Conservation (phyloP, 129 eudicot genomes). For the Tanacetum coccineum region DNA sequence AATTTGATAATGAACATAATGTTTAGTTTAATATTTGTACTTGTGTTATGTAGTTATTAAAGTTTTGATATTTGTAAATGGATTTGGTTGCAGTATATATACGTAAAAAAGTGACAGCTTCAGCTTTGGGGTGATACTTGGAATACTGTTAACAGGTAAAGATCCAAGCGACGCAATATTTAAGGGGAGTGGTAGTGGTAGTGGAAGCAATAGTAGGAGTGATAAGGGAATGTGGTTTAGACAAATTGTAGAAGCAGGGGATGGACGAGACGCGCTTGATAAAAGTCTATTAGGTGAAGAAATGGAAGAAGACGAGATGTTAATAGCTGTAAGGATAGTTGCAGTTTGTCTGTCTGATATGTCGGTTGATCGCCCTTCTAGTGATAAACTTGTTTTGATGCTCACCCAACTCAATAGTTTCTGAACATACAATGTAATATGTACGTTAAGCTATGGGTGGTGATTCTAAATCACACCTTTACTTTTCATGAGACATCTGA, state of each 20-base stretch:
- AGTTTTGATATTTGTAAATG: no score
- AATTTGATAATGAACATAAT: not conserved
- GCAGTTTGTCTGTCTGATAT: constrained; percentile 75
- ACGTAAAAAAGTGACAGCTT: constrained; percentile 78
- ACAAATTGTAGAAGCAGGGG: constrained; percentile 70
- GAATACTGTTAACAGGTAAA: constrained; percentile 68
- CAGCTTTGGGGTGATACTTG: constrained; percentile 86
- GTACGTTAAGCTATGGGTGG: no score
- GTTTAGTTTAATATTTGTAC: no score
- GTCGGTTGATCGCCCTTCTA: constrained; percentile 93
- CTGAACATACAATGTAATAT: constrained; percentile 13
- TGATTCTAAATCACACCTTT: no score
- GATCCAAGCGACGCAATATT: constrained; percentile 68
- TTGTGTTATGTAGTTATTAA: no score
- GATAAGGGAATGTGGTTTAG: constrained; percentile 78
- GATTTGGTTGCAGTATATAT: constrained; percentile 36
- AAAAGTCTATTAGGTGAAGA: constrained; percentile 71
- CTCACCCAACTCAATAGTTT: constrained; percentile 90
- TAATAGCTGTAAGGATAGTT: constrained; percentile 83
- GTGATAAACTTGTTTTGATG: constrained; percentile 86
- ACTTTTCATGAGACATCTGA: no score
- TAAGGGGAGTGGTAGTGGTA: constrained; percentile 21
- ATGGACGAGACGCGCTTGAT: constrained; percentile 70
- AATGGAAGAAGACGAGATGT: constrained; percentile 81
- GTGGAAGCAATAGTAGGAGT: constrained; percentile 30